Percentiles rank a stretch among this genome's conserved stretches.
Evolutionary conservation across 371 early-diverging fungal genomes (phyloP).

Genomic region (Zancudomyces culisetae): DNA sequence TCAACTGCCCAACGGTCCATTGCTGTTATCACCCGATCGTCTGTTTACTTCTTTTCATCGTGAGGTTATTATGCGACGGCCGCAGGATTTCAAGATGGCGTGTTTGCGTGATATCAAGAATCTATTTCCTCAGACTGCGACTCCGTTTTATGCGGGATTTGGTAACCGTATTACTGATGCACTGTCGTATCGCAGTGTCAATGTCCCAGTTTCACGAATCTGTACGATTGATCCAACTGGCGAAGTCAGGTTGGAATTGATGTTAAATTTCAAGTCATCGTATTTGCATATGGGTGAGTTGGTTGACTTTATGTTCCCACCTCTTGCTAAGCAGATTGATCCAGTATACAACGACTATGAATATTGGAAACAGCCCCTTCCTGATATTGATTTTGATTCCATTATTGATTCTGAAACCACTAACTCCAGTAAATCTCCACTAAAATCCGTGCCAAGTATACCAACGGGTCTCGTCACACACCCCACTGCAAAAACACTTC

Average conservation of each 20-base stretch:
- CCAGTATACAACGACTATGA: constrained; percentile 71
- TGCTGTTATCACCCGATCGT: constrained; percentile 94
- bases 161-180: constrained; percentile 92
- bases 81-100: constrained; percentile 96
- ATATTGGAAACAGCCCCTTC: constrained; percentile 52
- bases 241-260: constrained; percentile 75
- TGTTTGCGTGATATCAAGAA: constrained; percentile 80
- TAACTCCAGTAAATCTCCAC: too few relatives aligned
- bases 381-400: constrained; percentile 14
- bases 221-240: constrained; percentile 94
- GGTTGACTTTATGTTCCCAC: constrained; percentile 93
- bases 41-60: constrained; percentile 81
- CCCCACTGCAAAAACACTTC: too few relatives aligned
- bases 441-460: too few relatives aligned
- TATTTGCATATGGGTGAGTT: constrained; percentile 78
- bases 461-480: too few relatives aligned
- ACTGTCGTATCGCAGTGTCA: constrained; percentile 84
- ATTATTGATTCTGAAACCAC: not conserved
- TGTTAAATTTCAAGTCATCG: constrained; percentile 62
- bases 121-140: constrained; percentile 49
- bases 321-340: constrained; percentile 26
- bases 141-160: constrained; percentile 96
- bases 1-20: constrained; percentile 90
- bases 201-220: constrained; percentile 83
- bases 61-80: constrained; percentile 89